Conservation (phyloP, 306 rosid species). For the Ormosia semicastrata region DNA sequence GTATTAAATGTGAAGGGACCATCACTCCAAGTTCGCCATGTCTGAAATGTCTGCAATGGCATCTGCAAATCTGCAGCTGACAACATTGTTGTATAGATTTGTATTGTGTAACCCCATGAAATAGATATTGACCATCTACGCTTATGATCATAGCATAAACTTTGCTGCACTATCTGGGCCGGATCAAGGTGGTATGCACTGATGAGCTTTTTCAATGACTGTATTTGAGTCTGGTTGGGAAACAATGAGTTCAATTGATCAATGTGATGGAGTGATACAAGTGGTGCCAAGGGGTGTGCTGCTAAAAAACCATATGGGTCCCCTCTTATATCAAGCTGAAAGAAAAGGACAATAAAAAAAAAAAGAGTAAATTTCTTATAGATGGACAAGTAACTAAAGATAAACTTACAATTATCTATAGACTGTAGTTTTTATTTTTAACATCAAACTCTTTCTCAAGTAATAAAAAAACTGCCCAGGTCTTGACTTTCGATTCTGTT, state of each 20-base stretch:
- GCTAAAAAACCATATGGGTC: conserved; percentile 75
- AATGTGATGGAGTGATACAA: conserved; percentile 89
- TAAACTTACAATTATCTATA: background rate
- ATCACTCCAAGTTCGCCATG: conserved; percentile 72
- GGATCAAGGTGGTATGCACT: conserved; percentile 66
- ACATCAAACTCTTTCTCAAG: background rate
- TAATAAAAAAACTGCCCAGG: background rate
- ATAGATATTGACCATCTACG: conserved; percentile 74
- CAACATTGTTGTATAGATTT: conserved; percentile 58
- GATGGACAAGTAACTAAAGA: background rate
- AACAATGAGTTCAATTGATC: conserved; percentile 56
- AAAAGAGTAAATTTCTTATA: background rate
- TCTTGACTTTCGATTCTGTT: background rate
- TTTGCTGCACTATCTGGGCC: conserved; percentile 69
- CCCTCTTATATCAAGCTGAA: conserved; percentile 83
- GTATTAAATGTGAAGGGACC: conserved; percentile 92
- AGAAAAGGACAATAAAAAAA: background rate
- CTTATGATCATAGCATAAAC: conserved; percentile 58
- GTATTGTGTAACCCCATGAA: conserved; percentile 90
- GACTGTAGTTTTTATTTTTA: background rate
- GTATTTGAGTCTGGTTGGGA: conserved; percentile 51
- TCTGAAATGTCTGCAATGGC: conserved; percentile 73
- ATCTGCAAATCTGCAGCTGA: conserved; percentile 52
- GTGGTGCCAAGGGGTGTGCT: conserved; percentile 85
- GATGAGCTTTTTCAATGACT: conserved; percentile 51